These are phyloP conservation scores for Neurospora sublineolata DNA, from an alignment of 495 filamentous ascomycete species.

Conservation along the genomic window DNA sequence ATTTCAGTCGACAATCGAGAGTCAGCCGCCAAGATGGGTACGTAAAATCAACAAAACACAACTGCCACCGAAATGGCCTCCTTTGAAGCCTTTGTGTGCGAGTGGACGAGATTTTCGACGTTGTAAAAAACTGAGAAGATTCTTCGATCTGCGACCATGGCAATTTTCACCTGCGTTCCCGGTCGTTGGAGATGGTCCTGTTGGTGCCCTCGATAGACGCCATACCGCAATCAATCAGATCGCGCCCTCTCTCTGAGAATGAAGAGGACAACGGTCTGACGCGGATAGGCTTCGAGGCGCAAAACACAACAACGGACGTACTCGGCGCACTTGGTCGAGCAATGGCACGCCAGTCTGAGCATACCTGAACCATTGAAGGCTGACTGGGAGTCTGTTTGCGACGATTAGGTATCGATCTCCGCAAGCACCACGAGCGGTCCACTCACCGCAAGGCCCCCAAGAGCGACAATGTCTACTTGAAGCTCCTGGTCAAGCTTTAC, in stretches of 20 bases:
- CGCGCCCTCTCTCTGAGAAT: neutral
- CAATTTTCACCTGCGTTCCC: conserved; percentile 11
- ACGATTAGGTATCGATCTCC: conserved; percentile 54
- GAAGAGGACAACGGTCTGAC: neutral
- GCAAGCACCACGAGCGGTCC: conserved; percentile 74
- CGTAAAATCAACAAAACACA: conserved; percentile 19
- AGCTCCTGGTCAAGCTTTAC: conserved; percentile 97
- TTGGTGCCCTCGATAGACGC: neutral
- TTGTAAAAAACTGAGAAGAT: conserved; percentile 8
- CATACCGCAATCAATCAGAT: conserved; percentile 1
- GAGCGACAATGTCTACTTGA: conserved; percentile 94
- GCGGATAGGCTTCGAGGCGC: neutral
- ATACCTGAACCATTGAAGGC: conserved; percentile 40
- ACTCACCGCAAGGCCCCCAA: conserved; percentile 92
- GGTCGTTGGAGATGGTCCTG: neutral
- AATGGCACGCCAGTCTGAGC: conserved; percentile 24
- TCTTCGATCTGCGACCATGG: conserved; percentile 28
- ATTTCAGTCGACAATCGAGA: conserved; percentile 27
- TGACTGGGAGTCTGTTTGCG: conserved; percentile 34
- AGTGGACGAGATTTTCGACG: conserved; percentile 25
- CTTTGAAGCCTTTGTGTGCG: conserved; percentile 31
- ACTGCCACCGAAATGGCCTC: conserved; percentile 8
- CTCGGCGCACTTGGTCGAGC: conserved; percentile 14
- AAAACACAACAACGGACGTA: conserved; percentile 12
- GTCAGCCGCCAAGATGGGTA: conserved; percentile 41